These are phyloP conservation scores for Candida suzukii DNA, from an alignment of 805 yeast genomes.

Conservation along the genomic window DNA sequence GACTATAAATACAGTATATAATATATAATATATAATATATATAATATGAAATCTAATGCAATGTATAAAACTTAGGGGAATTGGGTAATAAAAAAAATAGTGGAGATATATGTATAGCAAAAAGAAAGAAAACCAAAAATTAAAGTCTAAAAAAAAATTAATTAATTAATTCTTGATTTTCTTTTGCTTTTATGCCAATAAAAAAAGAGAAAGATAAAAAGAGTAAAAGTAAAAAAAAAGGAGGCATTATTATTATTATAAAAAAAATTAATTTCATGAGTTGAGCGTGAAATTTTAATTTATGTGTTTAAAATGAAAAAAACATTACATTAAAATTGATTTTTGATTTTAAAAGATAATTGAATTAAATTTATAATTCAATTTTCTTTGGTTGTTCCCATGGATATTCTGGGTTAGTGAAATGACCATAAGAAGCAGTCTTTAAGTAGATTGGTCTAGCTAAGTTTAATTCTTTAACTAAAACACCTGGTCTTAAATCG, in stretches of 20 bases:
- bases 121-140: neutral
- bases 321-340: neutral
- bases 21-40: conserved; percentile 1
- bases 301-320: neutral
- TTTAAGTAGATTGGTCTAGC: conserved; percentile 99
- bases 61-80: neutral
- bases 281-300: conserved; percentile 23
- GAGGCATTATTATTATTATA: neutral
- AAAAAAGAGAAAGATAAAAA: neutral
- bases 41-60: conserved; percentile 1
- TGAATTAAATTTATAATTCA: conserved; percentile 36
- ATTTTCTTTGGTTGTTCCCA: conserved; percentile 96
- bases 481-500: conserved; percentile 98
- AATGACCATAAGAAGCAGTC: conserved; percentile 99
- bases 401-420: conserved; percentile 97
- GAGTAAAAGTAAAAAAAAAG: neutral
- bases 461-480: conserved; percentile 92
- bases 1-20: neutral
- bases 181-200: neutral
- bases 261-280: conserved; percentile 12
- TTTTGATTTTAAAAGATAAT: neutral
- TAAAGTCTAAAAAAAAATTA: neutral
- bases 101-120: neutral
- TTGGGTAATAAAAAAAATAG: neutral
- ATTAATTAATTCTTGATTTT: too few species aligned